Evolutionary conservation across 2,329 filamentous ascomycete species (phyloP), one percentile per base, ranked within the genome.

Genomic region (Didymella pinodella): DNA sequence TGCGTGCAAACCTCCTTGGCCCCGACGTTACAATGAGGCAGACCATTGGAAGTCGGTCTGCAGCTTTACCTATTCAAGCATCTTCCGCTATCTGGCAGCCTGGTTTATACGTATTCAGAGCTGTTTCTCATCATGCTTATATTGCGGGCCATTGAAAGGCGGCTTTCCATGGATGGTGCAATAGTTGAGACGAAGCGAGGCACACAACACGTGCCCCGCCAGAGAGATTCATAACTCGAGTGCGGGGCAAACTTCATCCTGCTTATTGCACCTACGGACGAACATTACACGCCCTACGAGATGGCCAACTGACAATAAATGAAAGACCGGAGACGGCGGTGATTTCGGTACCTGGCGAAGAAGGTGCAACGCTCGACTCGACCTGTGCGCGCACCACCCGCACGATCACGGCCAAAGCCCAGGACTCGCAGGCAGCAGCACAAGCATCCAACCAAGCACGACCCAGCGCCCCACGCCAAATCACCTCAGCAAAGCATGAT

Each of bases 141-240:
- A 11, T 31, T 31, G 29, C 3, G 10, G 10, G 10, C 29, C 29
- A 31, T 31, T 31, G 2, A 31, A 11, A 31, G 29, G 29, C 29
- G 29, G 29, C 29, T 11, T 31, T 31, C 8, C 14, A 20, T n/a
- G 10, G n/a, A 40, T 20, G 6, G 36, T n/a, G 36, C 36, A 20
- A 40, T n/a, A 20, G n/a, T 38, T 7, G 34, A 38, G 20, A 25
- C 14, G 50, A 54, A 41, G 46, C 47, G 50, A 47, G 50, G 47
- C 56, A 22, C 22, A 22, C 22, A 22, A 22, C 22, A 54, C 56
- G 56, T 59, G 56, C 47, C 56, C 40, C 46, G 50, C 47, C 40
- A 47, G 26, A 32, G 12, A 46, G 38, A 53, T 53, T 53, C 18
- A 28, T 49, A 45, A 11, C 18, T 10, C 12, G 26, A 12, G 11